phyloP scores from a whole-genome alignment of 2,329 filamentous ascomycete species.

The Botryotinia calthae region DNA sequence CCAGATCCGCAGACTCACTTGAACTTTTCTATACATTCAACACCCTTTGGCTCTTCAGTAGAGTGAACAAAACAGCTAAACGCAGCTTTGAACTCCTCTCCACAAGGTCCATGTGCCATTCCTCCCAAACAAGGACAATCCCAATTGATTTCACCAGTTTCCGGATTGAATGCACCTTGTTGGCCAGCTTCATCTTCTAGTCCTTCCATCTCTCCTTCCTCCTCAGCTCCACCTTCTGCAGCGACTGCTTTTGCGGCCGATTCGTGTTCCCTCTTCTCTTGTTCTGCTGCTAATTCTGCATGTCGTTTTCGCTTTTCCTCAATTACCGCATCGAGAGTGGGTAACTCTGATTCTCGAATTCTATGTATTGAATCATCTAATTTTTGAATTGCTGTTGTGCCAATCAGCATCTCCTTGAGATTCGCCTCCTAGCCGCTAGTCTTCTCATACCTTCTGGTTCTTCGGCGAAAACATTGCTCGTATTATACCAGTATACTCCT shows the following conservation, averaged over 20 bases:
- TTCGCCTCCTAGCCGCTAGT: not conserved
- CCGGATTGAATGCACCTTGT: conserved; percentile 94
- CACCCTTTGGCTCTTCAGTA: conserved; percentile 90
- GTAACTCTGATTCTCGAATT: conserved; percentile 51
- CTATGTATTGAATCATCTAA: conserved; percentile 40
- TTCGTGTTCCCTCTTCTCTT: conserved; percentile 28
- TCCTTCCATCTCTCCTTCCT: conserved; percentile 45
- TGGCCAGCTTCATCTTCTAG: conserved; percentile 80
- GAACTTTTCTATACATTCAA: conserved; percentile 97
- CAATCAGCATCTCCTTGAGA: conserved; percentile 27
- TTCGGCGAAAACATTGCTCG: conserved; percentile 81
- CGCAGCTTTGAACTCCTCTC: conserved; percentile 89
- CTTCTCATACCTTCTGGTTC: conserved; percentile 67
- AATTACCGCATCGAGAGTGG: conserved; percentile 65
- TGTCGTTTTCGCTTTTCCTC: conserved; percentile 55
- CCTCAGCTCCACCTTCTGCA: conserved; percentile 28
- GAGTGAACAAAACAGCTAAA: conserved; percentile 99
- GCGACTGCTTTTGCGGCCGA: conserved; percentile 27
- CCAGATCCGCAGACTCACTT: conserved; percentile 61
- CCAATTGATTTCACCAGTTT: conserved; percentile 99
- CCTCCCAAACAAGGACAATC: conserved; percentile 96
- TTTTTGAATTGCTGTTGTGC: conserved; percentile 36
- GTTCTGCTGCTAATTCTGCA: conserved; percentile 32
- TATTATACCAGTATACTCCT: conserved; percentile 92
- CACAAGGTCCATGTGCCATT: conserved; percentile 95